These are phyloP conservation scores for Clonostachys sp. DNA, from an alignment of 2,329 filamentous ascomycete species.

Conservation along the genomic window DNA sequence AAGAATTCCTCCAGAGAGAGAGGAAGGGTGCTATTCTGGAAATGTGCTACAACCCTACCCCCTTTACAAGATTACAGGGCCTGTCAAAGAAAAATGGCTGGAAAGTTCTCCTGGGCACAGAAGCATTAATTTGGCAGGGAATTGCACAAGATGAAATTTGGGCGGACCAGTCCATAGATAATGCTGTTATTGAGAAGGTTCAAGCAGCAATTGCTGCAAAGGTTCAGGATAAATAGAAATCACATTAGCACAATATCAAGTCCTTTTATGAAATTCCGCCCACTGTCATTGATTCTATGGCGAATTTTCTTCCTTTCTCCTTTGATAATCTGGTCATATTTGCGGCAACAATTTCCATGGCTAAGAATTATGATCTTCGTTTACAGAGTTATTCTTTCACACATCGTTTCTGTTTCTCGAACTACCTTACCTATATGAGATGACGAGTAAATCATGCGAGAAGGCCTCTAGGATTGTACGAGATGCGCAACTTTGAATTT, in stretches of 20 bases:
- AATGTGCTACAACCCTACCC: conserved; percentile 78
- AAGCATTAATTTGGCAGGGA: conserved; percentile 74
- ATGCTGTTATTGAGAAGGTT: conserved; percentile 56
- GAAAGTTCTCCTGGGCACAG: conserved; percentile 72
- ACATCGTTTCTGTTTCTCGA: too few relatives aligned
- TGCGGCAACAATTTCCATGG: not conserved
- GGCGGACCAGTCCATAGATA: conserved; percentile 55
- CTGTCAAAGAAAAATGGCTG: conserved; percentile 59
- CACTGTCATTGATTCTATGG: not conserved
- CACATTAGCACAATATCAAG: too few relatives aligned
- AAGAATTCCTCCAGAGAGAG: conserved; percentile 37
- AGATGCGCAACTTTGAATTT: too few relatives aligned
- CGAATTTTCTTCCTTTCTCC: not conserved
- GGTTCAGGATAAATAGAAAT: conserved; percentile 15
- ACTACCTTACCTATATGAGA: too few relatives aligned
- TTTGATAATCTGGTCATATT: not conserved
- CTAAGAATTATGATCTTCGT: too few relatives aligned
- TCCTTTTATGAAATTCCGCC: too few relatives aligned
- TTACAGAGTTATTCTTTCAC: too few relatives aligned
- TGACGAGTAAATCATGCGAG: too few relatives aligned
- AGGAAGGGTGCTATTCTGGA: conserved; percentile 66
- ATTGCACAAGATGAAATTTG: conserved; percentile 63
- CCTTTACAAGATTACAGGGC: conserved; percentile 61
- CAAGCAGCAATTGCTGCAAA: conserved; percentile 44
- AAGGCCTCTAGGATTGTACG: too few relatives aligned